Percentiles rank a stretch among this genome's conserved stretches.
These are phyloP conservation scores for Metschnikowia colocasiae DNA, from an alignment of 805 yeast genomes.

Conservation along the genomic window DNA sequence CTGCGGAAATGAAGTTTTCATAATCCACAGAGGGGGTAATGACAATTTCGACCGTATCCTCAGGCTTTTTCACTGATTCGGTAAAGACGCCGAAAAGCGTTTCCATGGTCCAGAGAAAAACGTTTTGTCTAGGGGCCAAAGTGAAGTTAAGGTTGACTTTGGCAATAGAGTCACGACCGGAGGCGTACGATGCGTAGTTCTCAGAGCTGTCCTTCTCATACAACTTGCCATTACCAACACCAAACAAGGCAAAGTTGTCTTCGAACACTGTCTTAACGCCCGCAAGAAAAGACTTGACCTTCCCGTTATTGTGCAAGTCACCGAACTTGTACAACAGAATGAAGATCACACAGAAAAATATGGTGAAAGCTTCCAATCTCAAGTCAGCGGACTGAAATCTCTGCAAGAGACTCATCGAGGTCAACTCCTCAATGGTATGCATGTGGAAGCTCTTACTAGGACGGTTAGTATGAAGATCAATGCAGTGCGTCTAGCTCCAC, in stretches of 20 bases:
- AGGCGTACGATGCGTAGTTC: conserved; percentile 68
- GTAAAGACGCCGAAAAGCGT: conserved; percentile 53
- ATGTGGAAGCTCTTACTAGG: conserved; percentile 19
- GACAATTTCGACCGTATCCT: conserved; percentile 58
- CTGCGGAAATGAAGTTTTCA: conserved; percentile 74
- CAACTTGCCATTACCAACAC: conserved; percentile 46
- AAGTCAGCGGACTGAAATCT: conserved; percentile 67
- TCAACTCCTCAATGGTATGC: conserved; percentile 51
- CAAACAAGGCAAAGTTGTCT: conserved; percentile 76
- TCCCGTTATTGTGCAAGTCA: conserved; percentile 48
- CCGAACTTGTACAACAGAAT: conserved; percentile 57
- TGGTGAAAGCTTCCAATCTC: conserved; percentile 63
- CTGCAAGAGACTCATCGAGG: conserved; percentile 52
- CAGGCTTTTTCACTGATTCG: conserved; percentile 50
- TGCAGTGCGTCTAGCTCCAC: background rate
- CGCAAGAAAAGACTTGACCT: conserved; percentile 52
- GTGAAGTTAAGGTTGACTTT: conserved; percentile 57
- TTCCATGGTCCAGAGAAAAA: conserved; percentile 66
- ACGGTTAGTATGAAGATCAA: conserved; percentile 7
- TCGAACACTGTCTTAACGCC: conserved; percentile 51
- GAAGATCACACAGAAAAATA: conserved; percentile 49
- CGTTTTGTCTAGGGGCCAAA: conserved; percentile 76
- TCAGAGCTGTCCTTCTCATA: conserved; percentile 62
- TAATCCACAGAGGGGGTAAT: conserved; percentile 53
- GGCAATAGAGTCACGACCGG: conserved; percentile 81